Percentiles rank a stretch among this genome's conserved stretches.
These are phyloP conservation scores for Apiospora hydei DNA, from an alignment of 2,329 filamentous ascomycete genomes.

Conservation along the genomic window DNA sequence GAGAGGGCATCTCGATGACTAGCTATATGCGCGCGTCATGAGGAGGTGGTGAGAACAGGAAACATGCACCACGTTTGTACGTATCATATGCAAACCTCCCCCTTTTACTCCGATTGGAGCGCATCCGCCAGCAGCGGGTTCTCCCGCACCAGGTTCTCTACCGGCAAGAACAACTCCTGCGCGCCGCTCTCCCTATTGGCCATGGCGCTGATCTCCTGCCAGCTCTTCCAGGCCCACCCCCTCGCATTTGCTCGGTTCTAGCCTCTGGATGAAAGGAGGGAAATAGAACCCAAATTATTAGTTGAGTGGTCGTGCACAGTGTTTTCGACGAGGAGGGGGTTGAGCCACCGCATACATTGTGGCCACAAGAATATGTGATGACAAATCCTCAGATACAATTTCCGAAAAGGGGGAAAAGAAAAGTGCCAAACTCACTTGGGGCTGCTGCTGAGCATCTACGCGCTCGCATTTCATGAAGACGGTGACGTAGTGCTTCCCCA, in stretches of 20 bases:
- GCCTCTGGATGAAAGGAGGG: not conserved
- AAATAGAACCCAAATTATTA: not conserved
- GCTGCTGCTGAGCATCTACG: not conserved
- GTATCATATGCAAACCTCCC: not conserved
- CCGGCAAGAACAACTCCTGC: not conserved
- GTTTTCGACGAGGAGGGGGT: not conserved
- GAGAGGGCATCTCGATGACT: too few species aligned
- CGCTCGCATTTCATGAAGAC: constrained; percentile 26
- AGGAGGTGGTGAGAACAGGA: too few species aligned
- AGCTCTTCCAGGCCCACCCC: constrained; percentile 4
- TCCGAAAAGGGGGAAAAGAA: not conserved
- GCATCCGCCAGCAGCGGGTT: not conserved
- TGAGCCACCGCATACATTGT: not conserved
- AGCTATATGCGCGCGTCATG: too few species aligned
- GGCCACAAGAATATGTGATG: too few species aligned
- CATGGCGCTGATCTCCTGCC: not conserved
- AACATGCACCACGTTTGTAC: not conserved
- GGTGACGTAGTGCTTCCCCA: constrained; percentile 31
- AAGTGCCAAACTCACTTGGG: not conserved
- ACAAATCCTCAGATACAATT: not conserved
- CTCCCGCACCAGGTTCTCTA: constrained; percentile 5
- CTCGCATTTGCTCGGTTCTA: constrained; percentile 1
- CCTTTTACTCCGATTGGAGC: not conserved
- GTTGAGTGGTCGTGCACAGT: not conserved
- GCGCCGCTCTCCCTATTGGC: not conserved